Evolutionary conservation across 1,284 basidiomycete genomes (phyloP).

Genomic region (Anthracocystis panici-leucophaei): DNA sequence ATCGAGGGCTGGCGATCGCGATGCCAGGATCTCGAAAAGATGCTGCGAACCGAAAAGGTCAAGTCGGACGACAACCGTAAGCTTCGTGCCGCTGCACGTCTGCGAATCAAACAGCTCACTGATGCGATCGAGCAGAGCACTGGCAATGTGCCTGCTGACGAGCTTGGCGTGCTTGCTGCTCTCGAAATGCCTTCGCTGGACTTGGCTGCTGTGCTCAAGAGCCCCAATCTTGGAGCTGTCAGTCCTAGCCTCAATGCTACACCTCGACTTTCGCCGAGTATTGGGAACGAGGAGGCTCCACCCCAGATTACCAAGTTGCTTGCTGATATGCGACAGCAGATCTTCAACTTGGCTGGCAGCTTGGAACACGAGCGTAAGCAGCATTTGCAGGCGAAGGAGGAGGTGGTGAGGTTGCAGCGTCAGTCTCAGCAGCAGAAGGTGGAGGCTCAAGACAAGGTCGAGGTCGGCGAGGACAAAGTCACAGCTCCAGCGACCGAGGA

Average conservation of each 20-base stretch:
- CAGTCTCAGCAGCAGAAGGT: slow-evolving; percentile 11
- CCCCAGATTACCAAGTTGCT: slow-evolving; percentile 64
- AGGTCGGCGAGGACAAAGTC: slow-evolving; percentile 2
- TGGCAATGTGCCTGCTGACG: slow-evolving; percentile 37
- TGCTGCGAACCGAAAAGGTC: slow-evolving; percentile 53
- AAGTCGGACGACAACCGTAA: slow-evolving; percentile 55
- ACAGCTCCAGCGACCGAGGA: slow-evolving; percentile 5
- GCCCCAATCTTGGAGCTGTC: slow-evolving; percentile 47
- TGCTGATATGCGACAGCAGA: slow-evolving; percentile 68
- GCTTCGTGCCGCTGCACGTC: slow-evolving; percentile 41
- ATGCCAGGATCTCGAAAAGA: slow-evolving; percentile 63
- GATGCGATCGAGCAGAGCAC: slow-evolving; percentile 37
- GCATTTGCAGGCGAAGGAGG: slow-evolving; percentile 55
- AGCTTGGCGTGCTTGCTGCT: slow-evolving; percentile 35
- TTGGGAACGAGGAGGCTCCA: slow-evolving; percentile 35
- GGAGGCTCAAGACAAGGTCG: neutral
- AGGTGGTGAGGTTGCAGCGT: slow-evolving; percentile 42
- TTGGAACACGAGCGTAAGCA: slow-evolving; percentile 65
- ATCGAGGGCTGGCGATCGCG: slow-evolving; percentile 66
- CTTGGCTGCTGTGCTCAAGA: slow-evolving; percentile 35
- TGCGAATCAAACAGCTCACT: slow-evolving; percentile 55
- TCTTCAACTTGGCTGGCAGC: slow-evolving; percentile 65
- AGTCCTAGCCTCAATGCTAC: slow-evolving; percentile 30
- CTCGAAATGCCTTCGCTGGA: slow-evolving; percentile 49
- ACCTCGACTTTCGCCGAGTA: slow-evolving; percentile 46